A percentile compares a stretch with the other conserved stretches of the same genome.
Conservation (phyloP, 441 rosid genomes). For the Gossypium gossypioides region DNA sequence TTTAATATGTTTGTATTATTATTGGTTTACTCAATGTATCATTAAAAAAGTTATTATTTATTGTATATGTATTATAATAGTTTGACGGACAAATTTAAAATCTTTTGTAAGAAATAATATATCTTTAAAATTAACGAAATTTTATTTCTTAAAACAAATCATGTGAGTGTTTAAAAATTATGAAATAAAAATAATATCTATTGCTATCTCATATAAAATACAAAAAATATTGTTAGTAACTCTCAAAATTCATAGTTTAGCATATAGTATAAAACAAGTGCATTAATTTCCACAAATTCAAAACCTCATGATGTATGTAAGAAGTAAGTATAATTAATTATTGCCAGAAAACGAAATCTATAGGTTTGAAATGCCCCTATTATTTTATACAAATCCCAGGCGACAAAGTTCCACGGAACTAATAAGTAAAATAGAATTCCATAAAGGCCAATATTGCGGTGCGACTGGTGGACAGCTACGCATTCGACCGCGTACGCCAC, state of each 20-base stretch:
- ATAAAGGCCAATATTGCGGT: not conserved
- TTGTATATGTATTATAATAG: too few species aligned
- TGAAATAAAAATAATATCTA: too few species aligned
- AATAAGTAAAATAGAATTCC: not conserved
- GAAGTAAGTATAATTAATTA: not conserved
- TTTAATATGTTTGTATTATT: too few species aligned
- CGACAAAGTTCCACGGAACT: not conserved
- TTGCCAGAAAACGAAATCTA: not conserved
- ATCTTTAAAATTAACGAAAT: too few species aligned
- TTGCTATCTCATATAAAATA: too few species aligned
- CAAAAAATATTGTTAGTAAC: not conserved
- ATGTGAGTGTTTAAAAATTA: too few species aligned
- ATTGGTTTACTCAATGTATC: too few species aligned
- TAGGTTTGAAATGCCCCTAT: not conserved
- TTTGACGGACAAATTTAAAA: too few species aligned
- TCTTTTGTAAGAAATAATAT: too few species aligned
- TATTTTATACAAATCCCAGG: not conserved
- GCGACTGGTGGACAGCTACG: not conserved
- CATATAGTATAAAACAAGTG: not conserved
- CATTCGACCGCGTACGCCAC: conserved; percentile 6
- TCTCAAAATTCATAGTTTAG: not conserved
- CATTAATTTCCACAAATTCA: not conserved
- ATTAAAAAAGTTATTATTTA: too few species aligned
- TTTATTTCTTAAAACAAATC: too few species aligned
- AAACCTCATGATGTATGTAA: not conserved